Percentiles rank a stretch among this genome's conserved stretches.
These are phyloP conservation scores for Leavenworthia alabamica DNA, from an alignment of 345 rosid genomes.

Conservation along the genomic window DNA sequence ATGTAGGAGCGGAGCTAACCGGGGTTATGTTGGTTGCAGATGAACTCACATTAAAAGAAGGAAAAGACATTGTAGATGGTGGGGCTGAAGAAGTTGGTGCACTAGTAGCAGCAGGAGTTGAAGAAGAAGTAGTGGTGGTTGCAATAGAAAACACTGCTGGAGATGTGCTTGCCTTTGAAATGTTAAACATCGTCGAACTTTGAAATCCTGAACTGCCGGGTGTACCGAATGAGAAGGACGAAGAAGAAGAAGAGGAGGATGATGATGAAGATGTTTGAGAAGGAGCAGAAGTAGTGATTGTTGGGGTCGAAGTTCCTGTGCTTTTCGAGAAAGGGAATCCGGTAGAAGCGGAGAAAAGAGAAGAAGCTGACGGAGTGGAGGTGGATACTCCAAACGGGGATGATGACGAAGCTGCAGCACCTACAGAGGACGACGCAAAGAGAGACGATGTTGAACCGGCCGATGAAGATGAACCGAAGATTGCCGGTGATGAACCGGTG, in stretches of 20 bases:
- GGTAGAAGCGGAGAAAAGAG: slow-evolving; percentile 38
- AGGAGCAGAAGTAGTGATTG: slow-evolving; percentile 29
- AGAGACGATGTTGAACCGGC: slow-evolving; percentile 19
- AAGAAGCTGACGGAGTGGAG: slow-evolving; percentile 14
- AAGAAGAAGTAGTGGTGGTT: slow-evolving; percentile 43
- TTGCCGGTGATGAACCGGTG: slow-evolving; percentile 8
- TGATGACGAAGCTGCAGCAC: slow-evolving; percentile 22
- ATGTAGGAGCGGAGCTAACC: slow-evolving; percentile 31
- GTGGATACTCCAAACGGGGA: slow-evolving; percentile 34
- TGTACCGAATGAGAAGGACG: slow-evolving; percentile 42
- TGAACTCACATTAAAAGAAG: slow-evolving; percentile 39
- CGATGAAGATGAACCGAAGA: slow-evolving; percentile 24
- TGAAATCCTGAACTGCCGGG: slow-evolving; percentile 35
- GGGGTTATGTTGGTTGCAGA: slow-evolving; percentile 29
- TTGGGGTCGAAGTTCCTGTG: slow-evolving; percentile 23
- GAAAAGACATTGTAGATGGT: slow-evolving; percentile 37
- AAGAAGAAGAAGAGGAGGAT: slow-evolving; percentile 25
- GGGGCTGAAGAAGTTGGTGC: slow-evolving; percentile 39
- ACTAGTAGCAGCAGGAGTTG: slow-evolving; percentile 40
- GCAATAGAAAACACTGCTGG: slow-evolving; percentile 47
- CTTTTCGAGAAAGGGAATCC: slow-evolving; percentile 41
- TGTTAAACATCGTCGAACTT: slow-evolving; percentile 15
- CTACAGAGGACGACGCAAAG: slow-evolving; percentile 24
- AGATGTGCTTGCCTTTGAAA: slow-evolving; percentile 33
- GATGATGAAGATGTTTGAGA: slow-evolving; percentile 29